phyloP scores from a whole-genome alignment of 805 yeast genomes.

The Cyberlindnera bimundalis region DNA sequence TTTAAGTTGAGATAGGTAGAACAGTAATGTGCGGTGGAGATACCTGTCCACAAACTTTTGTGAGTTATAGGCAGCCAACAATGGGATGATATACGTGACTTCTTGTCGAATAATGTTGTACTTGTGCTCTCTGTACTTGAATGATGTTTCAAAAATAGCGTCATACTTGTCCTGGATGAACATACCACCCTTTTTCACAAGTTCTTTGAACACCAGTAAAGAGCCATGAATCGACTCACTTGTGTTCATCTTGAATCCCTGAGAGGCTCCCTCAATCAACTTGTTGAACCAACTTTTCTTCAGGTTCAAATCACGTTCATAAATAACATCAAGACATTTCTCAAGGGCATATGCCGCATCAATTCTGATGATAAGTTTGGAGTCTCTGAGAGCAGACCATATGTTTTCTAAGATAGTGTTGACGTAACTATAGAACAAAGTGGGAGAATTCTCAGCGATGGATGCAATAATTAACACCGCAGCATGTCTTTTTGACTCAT shows the following conservation, averaged over 20 bases:
- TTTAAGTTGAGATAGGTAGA: conserved; percentile 74
- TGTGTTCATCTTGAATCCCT: conserved; percentile 48
- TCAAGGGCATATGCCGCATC: conserved; percentile 84
- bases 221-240: conserved; percentile 86
- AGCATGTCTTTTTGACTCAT: conserved; percentile 84
- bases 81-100: conserved; percentile 79
- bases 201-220: conserved; percentile 74
- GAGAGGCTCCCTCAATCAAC: conserved; percentile 64
- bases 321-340: conserved; percentile 73
- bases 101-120: conserved; percentile 75
- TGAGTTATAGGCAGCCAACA: conserved; percentile 75
- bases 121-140: conserved; percentile 74
- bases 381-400: conserved; percentile 85
- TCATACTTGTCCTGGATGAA: conserved; percentile 70
- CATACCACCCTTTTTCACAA: conserved; percentile 67
- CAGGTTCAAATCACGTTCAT: conserved; percentile 68
- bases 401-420: conserved; percentile 75
- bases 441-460: conserved; percentile 83
- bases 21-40: conserved; percentile 72
- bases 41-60: conserved; percentile 74
- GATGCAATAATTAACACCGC: conserved; percentile 81
- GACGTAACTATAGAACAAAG: conserved; percentile 72
- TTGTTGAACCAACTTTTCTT: conserved; percentile 73
- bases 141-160: conserved; percentile 70
- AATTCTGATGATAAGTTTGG: conserved; percentile 65